Conservation (phyloP, 1,284 basidiomycete species). For the Afroboletus lepidellus region DNA sequence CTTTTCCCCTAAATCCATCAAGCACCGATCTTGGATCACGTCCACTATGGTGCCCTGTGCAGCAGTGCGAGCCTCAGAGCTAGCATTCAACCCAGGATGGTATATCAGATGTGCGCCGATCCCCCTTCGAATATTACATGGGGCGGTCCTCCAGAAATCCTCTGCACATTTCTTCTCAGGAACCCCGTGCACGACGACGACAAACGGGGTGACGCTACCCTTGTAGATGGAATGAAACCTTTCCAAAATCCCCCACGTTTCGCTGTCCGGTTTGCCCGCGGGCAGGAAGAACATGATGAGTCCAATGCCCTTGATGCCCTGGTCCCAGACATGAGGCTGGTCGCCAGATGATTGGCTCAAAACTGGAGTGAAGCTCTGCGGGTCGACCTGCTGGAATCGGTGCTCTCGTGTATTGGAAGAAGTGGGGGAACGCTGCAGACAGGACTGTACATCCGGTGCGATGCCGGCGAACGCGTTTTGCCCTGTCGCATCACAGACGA, state of each 20-base stretch:
- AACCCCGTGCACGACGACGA: constrained; percentile 21
- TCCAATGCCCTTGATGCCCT: constrained; percentile 2
- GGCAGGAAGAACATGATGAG: constrained; percentile 21
- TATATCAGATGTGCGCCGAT: constrained; percentile 15
- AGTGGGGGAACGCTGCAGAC: constrained; percentile 1
- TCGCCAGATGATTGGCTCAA: constrained; percentile 1
- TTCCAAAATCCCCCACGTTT: constrained; percentile 18
- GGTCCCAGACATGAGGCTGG: background rate
- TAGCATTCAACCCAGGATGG: constrained; percentile 16
- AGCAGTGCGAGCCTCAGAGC: constrained; percentile 3
- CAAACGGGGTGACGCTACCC: constrained; percentile 18
- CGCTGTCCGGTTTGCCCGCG: constrained; percentile 1
- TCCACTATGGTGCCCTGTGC: constrained; percentile 14
- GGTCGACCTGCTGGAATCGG: constrained; percentile 23
- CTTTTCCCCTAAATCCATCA: constrained; percentile 21
- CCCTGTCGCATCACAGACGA: constrained; percentile 18
- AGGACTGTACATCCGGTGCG: constrained; percentile 9
- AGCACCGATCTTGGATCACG: constrained; percentile 16
- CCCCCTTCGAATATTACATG: constrained; percentile 10
- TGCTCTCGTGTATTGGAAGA: constrained; percentile 5
- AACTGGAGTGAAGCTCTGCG: constrained; percentile 3
- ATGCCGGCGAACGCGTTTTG: constrained; percentile 11
- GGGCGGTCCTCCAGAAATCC: constrained; percentile 20
- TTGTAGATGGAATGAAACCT: constrained; percentile 18
- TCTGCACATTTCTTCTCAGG: constrained; percentile 13